Evolutionary conservation across 176 grass and related monocot species (phyloP).

Genomic region (Leersia perrieri): DNA sequence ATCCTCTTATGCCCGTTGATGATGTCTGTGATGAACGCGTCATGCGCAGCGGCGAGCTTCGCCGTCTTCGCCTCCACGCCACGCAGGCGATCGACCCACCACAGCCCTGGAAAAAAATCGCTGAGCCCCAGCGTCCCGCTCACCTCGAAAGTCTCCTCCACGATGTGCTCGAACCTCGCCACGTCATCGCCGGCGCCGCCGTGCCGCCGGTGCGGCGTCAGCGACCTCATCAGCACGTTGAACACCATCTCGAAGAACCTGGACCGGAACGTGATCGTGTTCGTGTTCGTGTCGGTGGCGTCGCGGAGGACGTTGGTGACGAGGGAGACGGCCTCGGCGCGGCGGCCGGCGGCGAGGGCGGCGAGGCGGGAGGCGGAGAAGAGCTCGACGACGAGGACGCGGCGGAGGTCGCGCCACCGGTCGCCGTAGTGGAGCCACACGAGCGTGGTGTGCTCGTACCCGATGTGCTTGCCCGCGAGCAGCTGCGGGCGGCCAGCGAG

Average conservation of each 20-base stretch:
- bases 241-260: slow-evolving; percentile 47
- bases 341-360: slow-evolving; percentile 36
- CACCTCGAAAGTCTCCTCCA: slow-evolving; percentile 33
- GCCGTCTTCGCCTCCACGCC: slow-evolving; percentile 14
- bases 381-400: slow-evolving; percentile 43
- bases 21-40: slow-evolving; percentile 39
- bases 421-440: too few relatives aligned
- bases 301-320: slow-evolving; percentile 27
- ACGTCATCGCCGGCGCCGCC: slow-evolving; percentile 19
- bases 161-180: slow-evolving; percentile 35
- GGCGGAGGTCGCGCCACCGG: slow-evolving; percentile 42
- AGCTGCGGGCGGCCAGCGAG: too few relatives aligned
- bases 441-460: too few relatives aligned
- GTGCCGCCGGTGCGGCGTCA: slow-evolving; percentile 1
- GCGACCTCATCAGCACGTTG: slow-evolving; percentile 39
- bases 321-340: slow-evolving; percentile 39
- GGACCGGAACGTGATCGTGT: neutral
- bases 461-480: too few relatives aligned
- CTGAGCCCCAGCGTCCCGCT: slow-evolving; percentile 37
- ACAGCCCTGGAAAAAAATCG: slow-evolving; percentile 51
- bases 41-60: slow-evolving; percentile 3
- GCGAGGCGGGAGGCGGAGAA: slow-evolving; percentile 46
- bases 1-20: neutral
- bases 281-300: neutral
- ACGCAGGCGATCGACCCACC: slow-evolving; percentile 34